Evolutionary conservation across 805 yeast species (phyloP).

Genomic region (Kockiozyma suomiensis): DNA sequence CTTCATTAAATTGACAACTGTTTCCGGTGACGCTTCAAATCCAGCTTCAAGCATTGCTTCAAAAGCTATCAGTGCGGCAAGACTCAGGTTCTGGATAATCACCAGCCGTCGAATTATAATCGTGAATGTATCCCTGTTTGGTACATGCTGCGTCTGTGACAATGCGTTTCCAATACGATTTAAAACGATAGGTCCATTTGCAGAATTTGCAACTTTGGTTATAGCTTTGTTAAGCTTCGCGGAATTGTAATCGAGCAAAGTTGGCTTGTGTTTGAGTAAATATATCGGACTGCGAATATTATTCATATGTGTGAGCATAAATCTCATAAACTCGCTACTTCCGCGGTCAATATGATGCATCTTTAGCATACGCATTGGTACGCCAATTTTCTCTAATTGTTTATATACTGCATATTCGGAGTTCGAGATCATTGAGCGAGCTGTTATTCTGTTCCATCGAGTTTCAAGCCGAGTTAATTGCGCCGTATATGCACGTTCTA

Average conservation of each 20-base stretch:
- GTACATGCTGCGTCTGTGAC: constrained; percentile 21
- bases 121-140: constrained; percentile 36
- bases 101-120: constrained; percentile 36
- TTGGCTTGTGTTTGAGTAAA: neutral
- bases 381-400: neutral
- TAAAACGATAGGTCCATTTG: constrained; percentile 7
- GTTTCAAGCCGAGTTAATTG: neutral
- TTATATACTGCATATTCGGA: neutral
- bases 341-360: neutral
- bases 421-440: neutral
- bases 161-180: constrained; percentile 1
- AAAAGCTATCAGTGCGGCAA: constrained; percentile 23
- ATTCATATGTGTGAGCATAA: neutral
- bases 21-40: constrained; percentile 15
- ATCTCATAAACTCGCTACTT: neutral
- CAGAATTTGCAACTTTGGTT: neutral
- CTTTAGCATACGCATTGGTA: neutral
- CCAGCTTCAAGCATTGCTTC: constrained; percentile 23
- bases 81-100: constrained; percentile 13
- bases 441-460: neutral
- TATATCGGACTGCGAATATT: neutral
- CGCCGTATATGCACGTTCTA: neutral
- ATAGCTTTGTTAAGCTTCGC: neutral
- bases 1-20: constrained; percentile 8
- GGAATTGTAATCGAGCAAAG: neutral